These are phyloP conservation scores for Tylopilus rubrobrunneus DNA, from an alignment of 768 basidiomycete species.

Conservation along the genomic window DNA sequence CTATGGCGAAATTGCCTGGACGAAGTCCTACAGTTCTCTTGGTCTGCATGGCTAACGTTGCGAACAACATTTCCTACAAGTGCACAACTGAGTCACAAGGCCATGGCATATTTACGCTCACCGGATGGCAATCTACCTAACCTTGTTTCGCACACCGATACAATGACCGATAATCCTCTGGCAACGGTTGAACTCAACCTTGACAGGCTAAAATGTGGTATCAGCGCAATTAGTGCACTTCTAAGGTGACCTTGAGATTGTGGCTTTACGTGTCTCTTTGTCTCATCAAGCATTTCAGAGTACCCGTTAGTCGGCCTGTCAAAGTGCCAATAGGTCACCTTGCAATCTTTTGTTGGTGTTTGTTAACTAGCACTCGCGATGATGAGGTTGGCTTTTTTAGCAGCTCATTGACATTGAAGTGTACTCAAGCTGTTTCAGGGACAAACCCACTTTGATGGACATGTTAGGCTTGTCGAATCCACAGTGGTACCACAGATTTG, in stretches of 20 bases:
- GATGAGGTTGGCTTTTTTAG: constrained; percentile 36
- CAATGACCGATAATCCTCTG: constrained; percentile 43
- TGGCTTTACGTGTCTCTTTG: not conserved
- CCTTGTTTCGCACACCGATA: constrained; percentile 11
- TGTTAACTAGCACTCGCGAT: constrained; percentile 47
- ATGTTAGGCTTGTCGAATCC: constrained; percentile 52
- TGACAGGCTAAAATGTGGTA: constrained; percentile 56
- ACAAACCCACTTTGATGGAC: constrained; percentile 47
- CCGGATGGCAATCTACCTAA: constrained; percentile 9
- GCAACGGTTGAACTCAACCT: constrained; percentile 51
- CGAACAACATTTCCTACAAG: constrained; percentile 53
- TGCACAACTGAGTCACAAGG: constrained; percentile 29
- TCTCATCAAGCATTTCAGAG: constrained; percentile 33
- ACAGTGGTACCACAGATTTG: constrained; percentile 43
- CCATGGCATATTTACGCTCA: constrained; percentile 1
- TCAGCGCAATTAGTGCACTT: constrained; percentile 49
- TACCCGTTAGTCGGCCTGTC: constrained; percentile 57
- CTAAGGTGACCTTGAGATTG: constrained; percentile 40
- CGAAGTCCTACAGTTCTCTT: constrained; percentile 62
- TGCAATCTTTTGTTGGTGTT: constrained; percentile 46
- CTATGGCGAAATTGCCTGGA: constrained; percentile 77
- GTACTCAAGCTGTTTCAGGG: constrained; percentile 34
- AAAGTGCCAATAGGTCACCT: constrained; percentile 65
- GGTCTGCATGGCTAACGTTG: constrained; percentile 54
- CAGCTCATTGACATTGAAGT: not conserved